Base-by-base conservation (phyloP, 495 filamentous ascomycete genomes). In the Xylaria bambusicola region DNA sequence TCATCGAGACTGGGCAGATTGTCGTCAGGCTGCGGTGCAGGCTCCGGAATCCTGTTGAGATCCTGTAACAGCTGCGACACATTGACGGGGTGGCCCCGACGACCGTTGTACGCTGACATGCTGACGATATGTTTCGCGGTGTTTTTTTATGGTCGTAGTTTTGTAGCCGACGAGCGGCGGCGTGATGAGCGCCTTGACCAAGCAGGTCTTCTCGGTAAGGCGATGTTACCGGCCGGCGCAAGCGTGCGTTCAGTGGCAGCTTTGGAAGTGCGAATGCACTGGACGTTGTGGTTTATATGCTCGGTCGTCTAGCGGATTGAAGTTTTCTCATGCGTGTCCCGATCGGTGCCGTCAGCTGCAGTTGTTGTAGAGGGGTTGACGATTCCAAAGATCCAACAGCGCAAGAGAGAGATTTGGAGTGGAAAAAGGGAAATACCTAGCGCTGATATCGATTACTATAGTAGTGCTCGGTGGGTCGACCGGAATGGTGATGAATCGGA, bases 31-130 rank as follows among this genome's bases (percentile, higher is more conserved):
- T 86, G 79, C 48, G 84, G 75, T 57, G 91, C 87, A 66, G 84
- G 77, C 7, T 87, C 84, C 8, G 65, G 65, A 46, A 92, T 82
- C 52, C 86, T 81, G 73, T 97, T 97, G 54, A 97, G 79, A 66
- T 93, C 88, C 62, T 92, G 87, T 70, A 98, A 79, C 75, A 93
- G 93, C 65, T 91, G 88, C 52, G 91, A 90, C 67, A 96, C 89
- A 70, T 93, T 95, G 61, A 68, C 68, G 68, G 68, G 65, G 36
- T 90, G 88, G 52, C 81, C 85, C 58, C 85, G 83, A 49, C 91
- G 88, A 44, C 76, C 69, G 60, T 82, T 83, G 81, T 83, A 92
- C 63, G 73, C 77, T 35, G 68, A 61, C 58, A 61, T 61, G 21
- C 45, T 24, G 53, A 46, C 53, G 53, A 56, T 1, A n/a, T n/a